Evolutionary conservation across 2,329 filamentous ascomycete species (phyloP).

Genomic region (Lachnellula hyalina): DNA sequence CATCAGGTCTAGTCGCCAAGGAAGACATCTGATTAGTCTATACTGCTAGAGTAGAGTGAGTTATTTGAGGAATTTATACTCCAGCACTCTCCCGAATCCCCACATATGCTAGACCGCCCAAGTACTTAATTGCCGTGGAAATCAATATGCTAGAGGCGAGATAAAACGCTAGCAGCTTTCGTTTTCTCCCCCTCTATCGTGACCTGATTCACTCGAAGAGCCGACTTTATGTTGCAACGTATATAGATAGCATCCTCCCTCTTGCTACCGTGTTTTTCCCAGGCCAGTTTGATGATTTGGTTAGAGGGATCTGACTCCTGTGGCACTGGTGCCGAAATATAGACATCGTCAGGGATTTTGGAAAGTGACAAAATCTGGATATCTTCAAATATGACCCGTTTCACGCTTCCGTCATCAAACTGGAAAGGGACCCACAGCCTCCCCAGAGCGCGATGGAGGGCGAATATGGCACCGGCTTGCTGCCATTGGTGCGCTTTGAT

Average conservation of each 20-base stretch:
- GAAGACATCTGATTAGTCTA: no score
- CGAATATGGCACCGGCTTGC: constrained; percentile 45
- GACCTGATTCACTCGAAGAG: constrained; percentile 12
- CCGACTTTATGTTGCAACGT: neutral
- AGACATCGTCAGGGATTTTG: neutral
- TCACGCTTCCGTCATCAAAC: constrained; percentile 12
- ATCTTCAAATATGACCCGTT: constrained; percentile 23
- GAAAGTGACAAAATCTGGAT: constrained; percentile 13
- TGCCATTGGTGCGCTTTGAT: constrained; percentile 55
- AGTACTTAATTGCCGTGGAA: neutral
- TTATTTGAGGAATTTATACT: no score
- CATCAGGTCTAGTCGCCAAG: no score
- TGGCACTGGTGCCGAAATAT: no score
- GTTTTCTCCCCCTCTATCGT: constrained; percentile 14
- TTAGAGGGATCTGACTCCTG: no score
- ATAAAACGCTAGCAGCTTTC: constrained; percentile 3
- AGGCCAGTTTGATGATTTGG: no score
- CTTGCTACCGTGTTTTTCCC: no score
- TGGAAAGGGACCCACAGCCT: constrained; percentile 55
- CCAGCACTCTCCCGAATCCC: no score
- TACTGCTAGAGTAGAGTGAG: no score
- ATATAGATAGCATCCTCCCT: neutral
- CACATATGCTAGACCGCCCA: no score
- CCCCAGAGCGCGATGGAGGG: constrained; percentile 56
- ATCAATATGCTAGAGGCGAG: neutral